Evolutionary conservation across 2,329 filamentous ascomycete species (phyloP), one percentile per base, ranked within the genome.

Genomic region (Helminthosporium solani): DNA sequence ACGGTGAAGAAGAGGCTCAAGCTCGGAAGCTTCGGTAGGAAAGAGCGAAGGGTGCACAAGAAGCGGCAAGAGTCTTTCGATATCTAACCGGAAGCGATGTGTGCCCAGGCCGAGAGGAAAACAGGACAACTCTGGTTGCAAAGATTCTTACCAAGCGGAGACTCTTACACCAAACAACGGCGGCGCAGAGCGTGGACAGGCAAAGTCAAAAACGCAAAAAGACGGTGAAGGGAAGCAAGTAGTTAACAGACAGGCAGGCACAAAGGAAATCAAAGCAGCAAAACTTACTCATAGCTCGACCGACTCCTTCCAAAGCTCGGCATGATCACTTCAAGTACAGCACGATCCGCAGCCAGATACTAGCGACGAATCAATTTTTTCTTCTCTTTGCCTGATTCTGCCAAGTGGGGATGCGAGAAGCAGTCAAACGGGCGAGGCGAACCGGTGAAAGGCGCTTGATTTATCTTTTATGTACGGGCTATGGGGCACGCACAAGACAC

Each of bases 211-310:
- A n/a, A n/a, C n/a, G n/a, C n/a, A 31, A 31, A 31, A 6, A 50
- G 45, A 51, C 45, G 54, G 54, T 53, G 57, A 42, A 47, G 41
- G 37, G 20, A 38, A 42, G 43, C n/a, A n/a, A n/a, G n/a, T n/a
- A n/a, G n/a, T n/a, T n/a, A n/a, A n/a, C n/a, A 51, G 46, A 46
- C 42, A 35, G 45, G 18, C 21, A 21, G 34, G 19, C 28, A 39
- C 37, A 47, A 46, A 47, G 16, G n/a, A 54, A 42, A 52, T 36
- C 37, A 30, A 36, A 40, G 39, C 49, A 44, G 47, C 42, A 41
- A n/a, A n/a, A 65, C 67, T 69, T 59, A 71, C 68, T 70, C 67
- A 58, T 68, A 68, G 66, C 66, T 71, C 54, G 63, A 60, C 47
- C 59, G 59, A 52, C 65, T 67, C 54, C 64, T 64, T 50, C 64